Base-by-base conservation (phyloP, 768 basidiomycete species). In the Epithele typhae region DNA sequence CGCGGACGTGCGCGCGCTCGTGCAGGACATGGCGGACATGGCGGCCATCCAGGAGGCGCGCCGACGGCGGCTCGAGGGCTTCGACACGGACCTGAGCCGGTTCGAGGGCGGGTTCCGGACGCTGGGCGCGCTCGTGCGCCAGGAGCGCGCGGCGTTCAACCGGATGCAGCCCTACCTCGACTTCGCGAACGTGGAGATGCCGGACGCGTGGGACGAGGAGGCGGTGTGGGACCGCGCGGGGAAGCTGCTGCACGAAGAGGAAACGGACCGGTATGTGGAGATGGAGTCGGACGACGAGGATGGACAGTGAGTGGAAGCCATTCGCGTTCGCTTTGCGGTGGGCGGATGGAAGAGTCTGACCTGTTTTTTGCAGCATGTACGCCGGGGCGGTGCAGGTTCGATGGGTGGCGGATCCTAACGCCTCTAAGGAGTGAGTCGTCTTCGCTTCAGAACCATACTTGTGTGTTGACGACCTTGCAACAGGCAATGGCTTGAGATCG, bases 281-380 rank as follows among this genome's bases (percentile, higher is more conserved):
- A 32, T 46, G 36, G 22, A 40, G 11, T 43, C 50, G 7, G 50
- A 51, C 4, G 50, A 51, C 9, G 50, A 51, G 19, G 37, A 43
- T 19, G 40, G 27, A 7, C 7, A 30, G 27, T 30, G 8, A 30
- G 7, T 30, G 7, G 24, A 5, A 23, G 24, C n/a, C n/a, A n/a
- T n/a, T n/a, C n/a, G n/a, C n/a, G n/a, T n/a, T n/a, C n/a, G n/a
- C n/a, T n/a, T n/a, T n/a, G n/a, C n/a, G n/a, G n/a, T n/a, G n/a
- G n/a, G 17, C 25, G 12, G 40, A 30, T 4, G 4, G 40, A 25
- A 19, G 15, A 10, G 22, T 14, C 11, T 21, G 14, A 4, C 17
- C 15, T 11, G 3, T 41, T n/a, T 18, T 17, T 19, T 25, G 5
- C 5, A 5, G 15, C 39, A 17, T 40, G 14, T 17, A 19, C 23